Evolutionary conservation across 75 land plant genomes (phyloP), one percentile per base, ranked within the genome.

Genomic region (Pinus albicaulis): DNA sequence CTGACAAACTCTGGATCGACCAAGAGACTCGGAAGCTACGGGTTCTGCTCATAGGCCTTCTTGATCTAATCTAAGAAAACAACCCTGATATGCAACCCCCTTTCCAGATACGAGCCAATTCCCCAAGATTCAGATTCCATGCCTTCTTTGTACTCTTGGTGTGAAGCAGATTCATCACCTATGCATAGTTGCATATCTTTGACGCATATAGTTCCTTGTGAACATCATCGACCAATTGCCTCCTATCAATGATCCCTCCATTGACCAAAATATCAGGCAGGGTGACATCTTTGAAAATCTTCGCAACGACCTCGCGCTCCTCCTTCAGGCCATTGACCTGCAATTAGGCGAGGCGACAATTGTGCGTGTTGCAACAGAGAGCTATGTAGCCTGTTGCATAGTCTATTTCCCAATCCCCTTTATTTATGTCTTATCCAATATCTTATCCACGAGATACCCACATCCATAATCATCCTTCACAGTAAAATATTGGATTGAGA

Each of bases 391-490:
- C 72, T 91, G 93, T 73, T 91, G 93, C 20, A 91, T 91, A 12
- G 93, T 91, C 93, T 89, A 91, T 75, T 87, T 90, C 16, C 92
- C 90, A 1, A 90, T 90, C 22, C 92, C 92, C 69, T 90, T 90
- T 90, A 90, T 90, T 58, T 91, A 91, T 2, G 91, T 91, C 82
- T 88, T 91, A 57, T 91, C 92, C 81, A 91, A 73, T 53, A 91
- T 79, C 81, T 91, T 91, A 31, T 88, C 91, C 13, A 91, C 91
- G 59, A 91, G 80, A 20, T 84, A 57, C 8, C 89, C 92, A 12
- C 82, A 80, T 0, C 77, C 85, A 70, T 79, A 69, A 13, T 86
- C 89, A 73, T 91, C 92, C 81, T 86, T 82, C 36, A 91, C 84
- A 28, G 57, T 69, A 55, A 91, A 91, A 63, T 91, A 60, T 88